Base-by-base conservation (phyloP, 768 basidiomycete genomes). In the Rhizopogon roseolus region DNA sequence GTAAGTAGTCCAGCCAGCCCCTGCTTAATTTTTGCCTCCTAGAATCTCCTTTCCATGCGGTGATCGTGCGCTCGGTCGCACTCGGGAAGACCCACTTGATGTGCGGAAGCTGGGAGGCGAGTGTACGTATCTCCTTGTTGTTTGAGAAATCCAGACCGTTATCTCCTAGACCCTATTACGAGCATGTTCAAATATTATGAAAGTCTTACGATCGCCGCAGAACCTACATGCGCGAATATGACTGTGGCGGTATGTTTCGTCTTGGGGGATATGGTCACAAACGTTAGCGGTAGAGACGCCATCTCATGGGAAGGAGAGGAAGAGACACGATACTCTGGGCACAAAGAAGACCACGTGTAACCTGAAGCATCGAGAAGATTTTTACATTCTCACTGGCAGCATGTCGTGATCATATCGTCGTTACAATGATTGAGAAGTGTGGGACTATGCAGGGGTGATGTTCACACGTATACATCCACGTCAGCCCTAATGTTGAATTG, bases 21-120 rank as follows among this genome's bases (percentile, higher is more conserved):
- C 14, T 48, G 9, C 32, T 25, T 36, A 34, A 36, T 8, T 9
- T 14, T 48, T 4, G 34, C 14, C 46, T 48, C 14, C 46, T 11
- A 82, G 85, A 85, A 89, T 88, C 29, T 58, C 62, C 70, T 81
- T 79, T 54, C 88, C 88, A 56, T 34, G 85, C 81, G 6, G 82
- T 88, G 17, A 94, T 84, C 4, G 81, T 71, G 54, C 77, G 80
- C 40, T 37, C 39, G 16, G 37, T 37, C n/a, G 54, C 54, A 25
- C 91, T 84, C 17, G 93, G 93, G 28, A 96, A 72, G 41, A 96
- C 73, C 88, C 90, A 96, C 74, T 92, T 93, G 53, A 93, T 74
- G 64, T 92, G 85, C 10, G 76, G 70, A 42, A 91, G 73, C 5
- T 62, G 73, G 28, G 77, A 65, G 36, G 46, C 46, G 5, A 48